Percentiles rank a stretch among this genome's conserved stretches.
Conservation (phyloP, 371 early-diverging fungal genomes). For the Rhizopus sp. region DNA sequence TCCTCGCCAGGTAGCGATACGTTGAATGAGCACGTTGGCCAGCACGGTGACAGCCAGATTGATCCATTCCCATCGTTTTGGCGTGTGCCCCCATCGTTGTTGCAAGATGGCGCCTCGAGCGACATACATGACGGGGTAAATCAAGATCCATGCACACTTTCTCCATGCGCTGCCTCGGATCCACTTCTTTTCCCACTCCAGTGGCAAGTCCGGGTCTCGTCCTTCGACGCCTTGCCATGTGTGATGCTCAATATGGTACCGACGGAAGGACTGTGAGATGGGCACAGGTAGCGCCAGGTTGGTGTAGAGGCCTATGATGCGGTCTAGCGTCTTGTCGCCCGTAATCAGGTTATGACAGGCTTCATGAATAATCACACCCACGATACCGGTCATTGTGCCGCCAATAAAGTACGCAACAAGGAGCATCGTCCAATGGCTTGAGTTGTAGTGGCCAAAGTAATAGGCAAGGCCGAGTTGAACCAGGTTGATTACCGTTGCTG, state of each 20-base stretch:
- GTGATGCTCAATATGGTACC: constrained; percentile 97
- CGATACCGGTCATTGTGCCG: constrained; percentile 76
- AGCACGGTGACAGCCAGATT: constrained; percentile 71
- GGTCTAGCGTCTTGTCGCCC: constrained; percentile 69
- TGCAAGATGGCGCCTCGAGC: constrained; percentile 82
- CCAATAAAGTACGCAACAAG: constrained; percentile 80
- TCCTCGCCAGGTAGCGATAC: constrained; percentile 68
- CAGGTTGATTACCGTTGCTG: constrained; percentile 67
- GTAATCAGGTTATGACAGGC: constrained; percentile 84
- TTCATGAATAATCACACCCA: constrained; percentile 91
- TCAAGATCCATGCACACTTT: constrained; percentile 82
- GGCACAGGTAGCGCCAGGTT: constrained; percentile 88
- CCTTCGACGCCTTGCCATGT: constrained; percentile 94
- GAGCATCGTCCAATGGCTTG: constrained; percentile 62
- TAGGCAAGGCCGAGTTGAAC: constrained; percentile 81
- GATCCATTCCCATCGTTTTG: constrained; percentile 79
- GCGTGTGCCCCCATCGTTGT: constrained; percentile 58
- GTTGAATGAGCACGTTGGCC: constrained; percentile 60
- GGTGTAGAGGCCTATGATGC: constrained; percentile 78
- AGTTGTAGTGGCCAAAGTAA: constrained; percentile 67
- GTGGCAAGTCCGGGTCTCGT: constrained; percentile 94
- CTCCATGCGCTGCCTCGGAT: constrained; percentile 73
- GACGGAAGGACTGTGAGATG: constrained; percentile 82
- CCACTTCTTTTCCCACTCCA: constrained; percentile 82
- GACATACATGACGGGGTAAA: constrained; percentile 91